Conservation (phyloP, 1,284 basidiomycete genomes). For the Abortiporus biennis region DNA sequence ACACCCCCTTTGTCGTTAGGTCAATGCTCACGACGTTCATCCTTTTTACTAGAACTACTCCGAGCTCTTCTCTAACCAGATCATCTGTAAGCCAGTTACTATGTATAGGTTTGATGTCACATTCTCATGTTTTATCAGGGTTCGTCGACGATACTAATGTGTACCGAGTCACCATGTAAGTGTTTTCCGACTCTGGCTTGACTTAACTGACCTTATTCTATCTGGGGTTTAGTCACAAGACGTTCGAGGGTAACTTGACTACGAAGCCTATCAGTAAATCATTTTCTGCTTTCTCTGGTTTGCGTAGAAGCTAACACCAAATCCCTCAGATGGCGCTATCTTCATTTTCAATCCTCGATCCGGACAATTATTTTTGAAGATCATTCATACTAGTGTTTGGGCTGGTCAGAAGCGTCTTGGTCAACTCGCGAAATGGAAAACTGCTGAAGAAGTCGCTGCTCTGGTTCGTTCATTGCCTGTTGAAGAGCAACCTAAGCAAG, state of each 20-base stretch:
- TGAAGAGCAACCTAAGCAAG: conserved; percentile 99
- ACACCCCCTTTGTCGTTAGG: conserved; percentile 10
- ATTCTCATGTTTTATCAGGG: conserved; percentile 39
- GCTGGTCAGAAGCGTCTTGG: conserved; percentile 99
- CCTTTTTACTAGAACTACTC: conserved; percentile 73
- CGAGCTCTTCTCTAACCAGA: conserved; percentile 98
- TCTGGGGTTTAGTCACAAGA: conserved; percentile 71
- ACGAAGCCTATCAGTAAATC: conserved; percentile 94
- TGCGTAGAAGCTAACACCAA: conserved; percentile 6
- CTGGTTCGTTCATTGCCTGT: conserved; percentile 95
- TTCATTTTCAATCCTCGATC: conserved; percentile 99
- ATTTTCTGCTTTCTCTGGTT: not conserved
- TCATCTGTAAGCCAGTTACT: conserved; percentile 74
- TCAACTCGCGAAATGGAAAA: conserved; percentile 99
- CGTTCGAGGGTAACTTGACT: conserved; percentile 99
- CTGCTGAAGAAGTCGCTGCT: conserved; percentile 99
- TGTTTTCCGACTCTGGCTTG: too few species aligned
- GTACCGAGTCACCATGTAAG: conserved; percentile 94
- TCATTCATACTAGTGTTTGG: conserved; percentile 99
- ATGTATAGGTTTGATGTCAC: conserved; percentile 1
- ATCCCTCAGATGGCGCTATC: conserved; percentile 85
- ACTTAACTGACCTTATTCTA: not conserved
- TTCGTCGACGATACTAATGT: conserved; percentile 99
- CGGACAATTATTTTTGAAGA: conserved; percentile 97
- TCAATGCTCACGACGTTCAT: conserved; percentile 17